Base-by-base conservation (phyloP, 805 yeast species). In the Groenewaldozyma salmanticensis region DNA sequence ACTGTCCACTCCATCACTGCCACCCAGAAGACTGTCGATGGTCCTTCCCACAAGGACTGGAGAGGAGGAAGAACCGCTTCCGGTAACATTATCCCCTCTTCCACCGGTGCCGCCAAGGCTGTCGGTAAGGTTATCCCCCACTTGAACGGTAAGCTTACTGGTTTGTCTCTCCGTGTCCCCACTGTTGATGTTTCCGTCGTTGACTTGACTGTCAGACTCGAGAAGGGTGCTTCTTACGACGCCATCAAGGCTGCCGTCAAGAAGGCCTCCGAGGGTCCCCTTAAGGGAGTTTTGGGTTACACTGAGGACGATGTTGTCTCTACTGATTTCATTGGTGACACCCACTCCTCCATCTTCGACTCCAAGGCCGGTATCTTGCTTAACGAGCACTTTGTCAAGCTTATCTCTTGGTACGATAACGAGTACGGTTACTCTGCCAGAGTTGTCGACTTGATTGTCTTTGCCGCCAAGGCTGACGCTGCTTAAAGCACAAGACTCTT, bases 1-100 rank as follows among this genome's bases (percentile, higher is more conserved):
- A 86, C 95, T 50, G 88, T 86, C 53, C 95, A 86, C 78, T 83
- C 95, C 63, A 81, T 84, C 71, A 86, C 95, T 54, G 95, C 95
- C 57, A 82, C 95, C 59, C 95, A 86, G 71, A 86, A 86, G 80
- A 81, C 94, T 49, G 95, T 86, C 52, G 95, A 86, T 67, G 95
- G 95, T 71, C 94, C 95, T 59, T 84, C 95, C 65, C 86, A 80
- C 77, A 86, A 86, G 77, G 95, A 86, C 76, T 86, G 95, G 95
- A 81, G 95, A 79, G 95, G 95, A 66, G 95, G 95, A 67, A 82
- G 95, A 74, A 81, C 95, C 57, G 95, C 95, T 64, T 81, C 90
- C 49, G 94, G 88, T 64, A 86, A 86, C 81, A 83, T 86, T 67
- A 86, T 86, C 56, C 95, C 95, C 62, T 84, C 94, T 32, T 82